Percentiles rank a stretch among this genome's conserved stretches.
These are phyloP conservation scores for Conidiobolus incongruus DNA, from an alignment of 371 early-diverging fungal species.

Conservation along the genomic window DNA sequence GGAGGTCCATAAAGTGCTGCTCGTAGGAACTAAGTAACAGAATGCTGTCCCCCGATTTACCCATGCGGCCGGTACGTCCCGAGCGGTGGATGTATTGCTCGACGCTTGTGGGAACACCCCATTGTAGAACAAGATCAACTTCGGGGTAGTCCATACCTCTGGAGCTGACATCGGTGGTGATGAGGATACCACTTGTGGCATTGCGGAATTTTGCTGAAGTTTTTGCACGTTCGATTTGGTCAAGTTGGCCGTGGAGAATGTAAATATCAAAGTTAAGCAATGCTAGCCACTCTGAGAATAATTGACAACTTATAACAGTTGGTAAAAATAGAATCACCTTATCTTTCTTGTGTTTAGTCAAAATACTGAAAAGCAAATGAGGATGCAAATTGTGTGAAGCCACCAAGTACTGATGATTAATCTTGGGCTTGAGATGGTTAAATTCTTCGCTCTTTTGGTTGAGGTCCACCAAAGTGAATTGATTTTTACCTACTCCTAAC, in stretches of 20 bases:
- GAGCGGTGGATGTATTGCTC: constrained; percentile 96
- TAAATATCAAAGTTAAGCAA: constrained; percentile 7
- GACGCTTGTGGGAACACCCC: constrained; percentile 71
- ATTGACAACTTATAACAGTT: constrained; percentile 11
- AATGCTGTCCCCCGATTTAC: constrained; percentile 33
- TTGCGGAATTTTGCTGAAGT: no score
- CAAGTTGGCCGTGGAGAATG: no score
- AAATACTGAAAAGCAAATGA: no score
- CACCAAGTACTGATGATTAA: no score
- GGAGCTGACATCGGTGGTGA: constrained; percentile 98
- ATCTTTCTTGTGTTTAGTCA: no score
- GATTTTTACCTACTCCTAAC: neutral
- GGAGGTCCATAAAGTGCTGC: neutral
- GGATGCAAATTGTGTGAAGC: no score
- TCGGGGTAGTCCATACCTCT: constrained; percentile 98
- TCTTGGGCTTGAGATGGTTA: no score
- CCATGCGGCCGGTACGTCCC: constrained; percentile 98
- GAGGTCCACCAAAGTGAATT: neutral
- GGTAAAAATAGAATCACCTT: no score
- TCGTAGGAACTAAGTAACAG: constrained; percentile 10
- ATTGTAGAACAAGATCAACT: constrained; percentile 82
- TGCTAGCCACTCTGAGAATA: constrained; percentile 53
- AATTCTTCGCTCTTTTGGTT: neutral
- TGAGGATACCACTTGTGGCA: constrained; percentile 20
- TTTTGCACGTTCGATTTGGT: no score